Conservation (phyloP, 2,329 filamentous ascomycete genomes). For the Rasamsonia emersonii region DNA sequence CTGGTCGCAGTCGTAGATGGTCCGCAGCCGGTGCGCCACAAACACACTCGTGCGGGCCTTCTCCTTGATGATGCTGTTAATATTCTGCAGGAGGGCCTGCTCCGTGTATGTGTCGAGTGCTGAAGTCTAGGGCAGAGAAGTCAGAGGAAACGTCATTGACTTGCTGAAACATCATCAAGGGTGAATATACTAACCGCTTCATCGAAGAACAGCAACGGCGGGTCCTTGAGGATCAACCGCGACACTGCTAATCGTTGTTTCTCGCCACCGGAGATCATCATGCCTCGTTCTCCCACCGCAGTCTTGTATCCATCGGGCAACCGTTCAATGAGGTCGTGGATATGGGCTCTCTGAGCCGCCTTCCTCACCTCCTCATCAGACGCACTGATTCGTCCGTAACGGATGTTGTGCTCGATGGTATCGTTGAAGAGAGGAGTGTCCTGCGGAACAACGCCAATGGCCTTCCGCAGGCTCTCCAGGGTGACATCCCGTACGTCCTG, state of each 20-base stretch:
- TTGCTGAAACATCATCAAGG: not conserved
- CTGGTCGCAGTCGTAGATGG: slow-evolving; percentile 85
- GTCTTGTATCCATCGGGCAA: slow-evolving; percentile 86
- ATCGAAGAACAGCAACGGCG: slow-evolving; percentile 85
- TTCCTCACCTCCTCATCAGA: slow-evolving; percentile 62
- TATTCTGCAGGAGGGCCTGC: slow-evolving; percentile 80
- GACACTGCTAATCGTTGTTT: slow-evolving; percentile 86
- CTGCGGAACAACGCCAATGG: slow-evolving; percentile 93
- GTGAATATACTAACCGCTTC: slow-evolving; percentile 57
- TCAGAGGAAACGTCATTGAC: not conserved
- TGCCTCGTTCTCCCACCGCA: slow-evolving; percentile 82
- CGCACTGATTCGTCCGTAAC: slow-evolving; percentile 77
- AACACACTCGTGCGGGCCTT: slow-evolving; percentile 88
- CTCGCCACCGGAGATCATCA: slow-evolving; percentile 95
- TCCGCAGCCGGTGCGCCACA: slow-evolving; percentile 82
- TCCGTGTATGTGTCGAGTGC: slow-evolving; percentile 91
- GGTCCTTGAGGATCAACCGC: slow-evolving; percentile 77
- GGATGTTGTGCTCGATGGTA: slow-evolving; percentile 90
- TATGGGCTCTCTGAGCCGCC: slow-evolving; percentile 72
- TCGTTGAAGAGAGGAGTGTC: slow-evolving; percentile 97
- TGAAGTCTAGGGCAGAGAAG: slow-evolving; percentile 49
- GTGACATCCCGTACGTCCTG: slow-evolving; percentile 82
- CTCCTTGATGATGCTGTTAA: slow-evolving; percentile 83
- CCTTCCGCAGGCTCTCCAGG: slow-evolving; percentile 70
- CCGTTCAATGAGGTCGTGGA: slow-evolving; percentile 71